Evolutionary conservation across 768 basidiomycete genomes (phyloP), one percentile per base, ranked within the genome.

Genomic region (Melanogaster broomeanus): DNA sequence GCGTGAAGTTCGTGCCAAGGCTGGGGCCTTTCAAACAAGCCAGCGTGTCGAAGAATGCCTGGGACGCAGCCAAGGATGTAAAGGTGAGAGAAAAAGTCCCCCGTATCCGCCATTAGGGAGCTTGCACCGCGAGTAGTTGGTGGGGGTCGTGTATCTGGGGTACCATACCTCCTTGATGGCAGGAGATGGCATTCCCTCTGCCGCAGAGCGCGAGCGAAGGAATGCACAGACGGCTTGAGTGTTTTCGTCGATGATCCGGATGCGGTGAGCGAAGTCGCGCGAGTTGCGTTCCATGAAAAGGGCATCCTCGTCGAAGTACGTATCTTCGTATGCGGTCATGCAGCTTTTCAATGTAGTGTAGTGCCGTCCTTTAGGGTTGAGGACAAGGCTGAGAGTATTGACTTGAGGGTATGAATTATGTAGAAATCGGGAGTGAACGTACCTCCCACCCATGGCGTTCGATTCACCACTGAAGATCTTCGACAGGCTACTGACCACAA

Each of bases 371-470:
- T 78, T 73, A 0, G 95, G 93, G 65, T 98, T 97, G 33, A 98
- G 74, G 16, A 94, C 87, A 7, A 98, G 78, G 61, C 96, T 98
- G 59, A 1, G 31, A 19, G 11, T 34, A 40, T 18, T 31, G 34
- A 38, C 22, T 19, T 48, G 25, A 51, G 43, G 9, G 35, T 38
- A n/a, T 22, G 42, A 24, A 27, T 12, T 21, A 6, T 11, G 15
- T 28, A 37, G 28, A 52, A 10, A 34, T 16, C 6, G n/a, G 35
- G 15, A 39, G 15, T 44, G 30, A 9, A 74, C 80, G 46, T 60
- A 96, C 96, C 90, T 91, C 64, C 96, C 96, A 40, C 96, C 96
- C 96, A 98, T 98, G 45, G 95, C 93, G 62, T 99, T 98, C 34
- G 86, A 82, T 48, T 90, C 87, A 2, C 96, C 96, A 56, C 92